Evolutionary conservation across 2,329 filamentous ascomycete species (phyloP).

Genomic region (Penicillium sp.): DNA sequence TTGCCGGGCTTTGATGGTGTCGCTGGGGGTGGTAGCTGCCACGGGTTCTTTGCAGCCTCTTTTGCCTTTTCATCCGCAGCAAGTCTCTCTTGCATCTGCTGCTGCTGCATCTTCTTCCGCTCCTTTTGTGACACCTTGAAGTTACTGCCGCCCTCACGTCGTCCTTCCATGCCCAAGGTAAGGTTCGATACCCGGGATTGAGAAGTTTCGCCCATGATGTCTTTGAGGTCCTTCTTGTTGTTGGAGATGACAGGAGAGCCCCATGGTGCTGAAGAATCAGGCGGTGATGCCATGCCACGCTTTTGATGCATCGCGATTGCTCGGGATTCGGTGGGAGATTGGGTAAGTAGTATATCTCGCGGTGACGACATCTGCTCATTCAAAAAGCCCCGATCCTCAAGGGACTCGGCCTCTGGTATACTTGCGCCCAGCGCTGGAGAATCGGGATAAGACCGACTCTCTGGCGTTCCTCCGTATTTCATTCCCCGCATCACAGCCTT

Average conservation of each 20-base stretch:
- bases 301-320: constrained; percentile 21
- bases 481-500: constrained; percentile 27
- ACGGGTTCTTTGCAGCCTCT: constrained; percentile 52
- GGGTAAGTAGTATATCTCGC: constrained; percentile 14
- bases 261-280: constrained; percentile 51
- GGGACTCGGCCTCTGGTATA: constrained; percentile 26
- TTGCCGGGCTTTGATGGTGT: constrained; percentile 15
- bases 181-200: constrained; percentile 52
- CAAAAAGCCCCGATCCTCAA: constrained; percentile 26
- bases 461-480: constrained; percentile 16
- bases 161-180: constrained; percentile 51
- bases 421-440: constrained; percentile 29
- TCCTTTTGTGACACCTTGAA: constrained; percentile 86
- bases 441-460: constrained; percentile 22
- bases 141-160: constrained; percentile 42
- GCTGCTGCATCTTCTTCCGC: constrained; percentile 76
- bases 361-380: constrained; percentile 31
- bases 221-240: constrained; percentile 68
- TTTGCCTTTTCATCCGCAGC: constrained; percentile 36
- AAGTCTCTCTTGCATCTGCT: constrained; percentile 52
- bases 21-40: constrained; percentile 55
- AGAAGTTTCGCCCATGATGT: constrained; percentile 69
- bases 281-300: constrained; percentile 24
- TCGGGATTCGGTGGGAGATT: constrained; percentile 27
- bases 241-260: constrained; percentile 53